A percentile compares a stretch with the other conserved stretches of the same genome.
Evolutionary conservation across 768 basidiomycete species (phyloP).

Genomic region (Lyophyllum atratum): DNA sequence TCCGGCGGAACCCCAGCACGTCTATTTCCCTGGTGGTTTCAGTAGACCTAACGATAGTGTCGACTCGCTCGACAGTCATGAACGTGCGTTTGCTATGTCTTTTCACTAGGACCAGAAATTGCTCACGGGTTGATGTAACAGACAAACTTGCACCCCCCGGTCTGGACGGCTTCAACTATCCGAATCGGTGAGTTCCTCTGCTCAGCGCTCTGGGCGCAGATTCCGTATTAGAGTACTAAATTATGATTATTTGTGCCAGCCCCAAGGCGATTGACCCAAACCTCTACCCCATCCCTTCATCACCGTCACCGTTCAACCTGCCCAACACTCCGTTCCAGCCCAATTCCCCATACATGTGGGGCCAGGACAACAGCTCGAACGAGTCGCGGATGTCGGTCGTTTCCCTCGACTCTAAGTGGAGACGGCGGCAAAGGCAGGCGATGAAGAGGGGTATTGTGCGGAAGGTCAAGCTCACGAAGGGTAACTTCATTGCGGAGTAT

Average conservation of each 20-base stretch:
- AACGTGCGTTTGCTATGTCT: conserved; percentile 13
- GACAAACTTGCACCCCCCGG: conserved; percentile 14
- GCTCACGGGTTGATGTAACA: neutral
- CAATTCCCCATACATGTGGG: conserved; percentile 22
- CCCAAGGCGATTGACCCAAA: conserved; percentile 22
- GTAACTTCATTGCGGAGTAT: conserved; percentile 91
- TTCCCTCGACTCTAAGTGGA: conserved; percentile 60
- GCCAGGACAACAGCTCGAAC: conserved; percentile 13
- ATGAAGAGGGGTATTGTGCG: conserved; percentile 88
- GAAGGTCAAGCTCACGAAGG: conserved; percentile 89
- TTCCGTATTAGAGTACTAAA: neutral
- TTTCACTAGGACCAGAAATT: neutral
- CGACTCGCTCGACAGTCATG: conserved; percentile 19
- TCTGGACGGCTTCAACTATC: conserved; percentile 11
- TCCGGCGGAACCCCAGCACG: conserved; percentile 18
- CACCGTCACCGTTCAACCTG: conserved; percentile 21
- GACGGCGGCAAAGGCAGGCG: conserved; percentile 84
- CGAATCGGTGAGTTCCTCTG: conserved; percentile 13
- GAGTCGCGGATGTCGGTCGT: conserved; percentile 52
- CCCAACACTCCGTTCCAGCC: conserved; percentile 22
- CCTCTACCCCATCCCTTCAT: conserved; percentile 21
- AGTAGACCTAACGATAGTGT: conserved; percentile 20
- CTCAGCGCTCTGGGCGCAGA: neutral
- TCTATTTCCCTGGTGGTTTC: conserved; percentile 23
- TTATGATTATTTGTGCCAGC: neutral